Percentiles rank a stretch among this genome's conserved stretches.
These are phyloP conservation scores for Ustilago sp. DNA, from an alignment of 1,284 basidiomycete genomes.

Conservation along the genomic window DNA sequence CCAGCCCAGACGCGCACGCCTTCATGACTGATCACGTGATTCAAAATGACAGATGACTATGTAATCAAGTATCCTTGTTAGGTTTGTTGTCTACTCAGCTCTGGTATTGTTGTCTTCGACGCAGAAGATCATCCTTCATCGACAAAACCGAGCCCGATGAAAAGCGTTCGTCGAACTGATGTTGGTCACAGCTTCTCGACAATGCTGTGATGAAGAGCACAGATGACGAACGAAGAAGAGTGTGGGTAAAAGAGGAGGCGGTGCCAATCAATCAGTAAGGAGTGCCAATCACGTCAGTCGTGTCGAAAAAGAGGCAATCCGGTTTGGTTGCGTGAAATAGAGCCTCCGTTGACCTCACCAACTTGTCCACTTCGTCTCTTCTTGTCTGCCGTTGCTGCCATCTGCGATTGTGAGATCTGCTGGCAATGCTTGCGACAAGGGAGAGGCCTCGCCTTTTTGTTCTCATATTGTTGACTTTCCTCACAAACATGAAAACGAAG, in stretches of 20 bases:
- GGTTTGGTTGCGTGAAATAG: conserved; percentile 6
- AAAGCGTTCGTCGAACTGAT: not conserved
- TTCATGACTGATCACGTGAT: no score
- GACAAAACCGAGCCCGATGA: not conserved
- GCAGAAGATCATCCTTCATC: not conserved
- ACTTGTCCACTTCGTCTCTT: not conserved
- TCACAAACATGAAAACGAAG: not conserved
- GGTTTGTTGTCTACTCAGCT: not conserved
- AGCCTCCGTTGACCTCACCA: conserved; percentile 6
- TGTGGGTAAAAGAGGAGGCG: conserved; percentile 2
- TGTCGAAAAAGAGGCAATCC: conserved; percentile 36
- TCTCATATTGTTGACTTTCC: not conserved
- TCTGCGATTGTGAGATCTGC: not conserved
- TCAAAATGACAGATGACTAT: conserved; percentile 14
- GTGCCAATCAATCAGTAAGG: not conserved
- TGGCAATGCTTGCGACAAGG: not conserved
- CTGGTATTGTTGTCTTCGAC: conserved; percentile 10
- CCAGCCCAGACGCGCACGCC: no score
- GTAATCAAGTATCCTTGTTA: conserved; percentile 9
- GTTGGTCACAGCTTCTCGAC: not conserved
- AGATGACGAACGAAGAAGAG: conserved; percentile 8
- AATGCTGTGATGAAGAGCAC: conserved; percentile 16
- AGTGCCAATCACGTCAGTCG: conserved; percentile 45
- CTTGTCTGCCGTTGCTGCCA: not conserved
- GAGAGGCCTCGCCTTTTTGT: not conserved